Evolutionary conservation across 805 yeast species (phyloP), one percentile per base, ranked within the genome.

Genomic region (Candida awuae): DNA sequence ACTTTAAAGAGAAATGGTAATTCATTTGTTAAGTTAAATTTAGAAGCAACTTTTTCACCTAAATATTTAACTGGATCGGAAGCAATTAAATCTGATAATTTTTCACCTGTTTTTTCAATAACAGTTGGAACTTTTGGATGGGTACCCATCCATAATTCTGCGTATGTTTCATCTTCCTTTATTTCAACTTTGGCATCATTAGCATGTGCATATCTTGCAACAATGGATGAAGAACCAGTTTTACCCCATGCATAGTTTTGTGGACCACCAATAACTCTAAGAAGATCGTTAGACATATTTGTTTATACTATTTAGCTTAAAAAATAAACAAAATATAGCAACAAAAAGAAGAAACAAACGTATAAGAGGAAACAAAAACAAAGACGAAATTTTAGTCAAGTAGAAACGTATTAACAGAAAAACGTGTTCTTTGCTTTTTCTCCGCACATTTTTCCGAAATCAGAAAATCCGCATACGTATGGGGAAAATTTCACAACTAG

Each of bases 131-230:
- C 87, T 33, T 83, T 83, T 38, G 94, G 90, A 59, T 92, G 98
- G 19, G 97, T 87, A 29, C 98, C 98, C 98, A 92, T 92, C 98
- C 98, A 92, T 50, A 92, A 69, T 62, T 92, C 98, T 14, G 98
- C 98, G 56, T 92, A 92, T 9, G 98, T 97, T 55, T 78, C 75
- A 28, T 68, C 38, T 52, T 81, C 88, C 48, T 83, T 85, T 39
- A 87, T 72, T 15, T 54, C 55, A 10, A 43, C 36, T 38, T 58
- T 49, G 3, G 84, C 73, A 61, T 83, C 79, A 32, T 94, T 77
- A 36, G 69, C 67, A 28, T 79, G 69, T 32, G 95, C 94, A 58
- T 77, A 90, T 57, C 72, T 80, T 4, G 98, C 98, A 37, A 88
- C 98, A 7, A 94, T 82, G 15, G 95, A 84, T 6, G 75, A 50